phyloP scores from a whole-genome alignment of 495 filamentous ascomycete species.

The Bacidia rubella region DNA sequence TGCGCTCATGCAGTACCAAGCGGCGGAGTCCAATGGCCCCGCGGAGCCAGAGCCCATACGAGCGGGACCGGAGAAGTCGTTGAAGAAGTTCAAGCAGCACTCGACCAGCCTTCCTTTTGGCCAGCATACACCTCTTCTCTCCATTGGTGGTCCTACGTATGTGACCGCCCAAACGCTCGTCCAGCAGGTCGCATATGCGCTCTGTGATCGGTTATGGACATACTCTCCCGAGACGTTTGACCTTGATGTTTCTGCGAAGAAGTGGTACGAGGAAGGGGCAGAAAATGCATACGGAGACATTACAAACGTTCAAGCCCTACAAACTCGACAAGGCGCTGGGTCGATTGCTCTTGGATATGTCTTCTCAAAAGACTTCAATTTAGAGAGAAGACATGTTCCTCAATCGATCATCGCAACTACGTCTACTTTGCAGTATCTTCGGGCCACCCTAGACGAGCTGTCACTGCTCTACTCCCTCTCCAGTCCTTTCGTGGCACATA shows the following conservation, averaged over 20 bases:
- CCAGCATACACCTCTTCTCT: slow-evolving; percentile 38
- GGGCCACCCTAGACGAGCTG: slow-evolving; percentile 76
- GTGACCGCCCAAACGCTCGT: slow-evolving; percentile 80
- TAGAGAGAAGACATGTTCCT: slow-evolving; percentile 79
- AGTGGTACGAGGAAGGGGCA: slow-evolving; percentile 54
- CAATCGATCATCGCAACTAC: slow-evolving; percentile 82
- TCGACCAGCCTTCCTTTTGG: slow-evolving; percentile 52
- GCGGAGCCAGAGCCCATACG: slow-evolving; percentile 11
- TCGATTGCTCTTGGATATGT: slow-evolving; percentile 91
- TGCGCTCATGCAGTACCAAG: slow-evolving; percentile 16
- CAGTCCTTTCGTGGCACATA: slow-evolving; percentile 82
- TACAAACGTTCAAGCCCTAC: slow-evolving; percentile 63
- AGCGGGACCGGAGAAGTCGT: slow-evolving; percentile 11
- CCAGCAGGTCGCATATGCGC: slow-evolving; percentile 85
- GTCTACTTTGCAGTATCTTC: slow-evolving; percentile 65
- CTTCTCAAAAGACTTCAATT: slow-evolving; percentile 88
- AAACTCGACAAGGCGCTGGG: slow-evolving; percentile 80
- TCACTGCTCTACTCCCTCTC: slow-evolving; percentile 77
- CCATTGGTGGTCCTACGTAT: slow-evolving; percentile 81
- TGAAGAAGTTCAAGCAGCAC: slow-evolving; percentile 19
- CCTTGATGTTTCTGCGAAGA: slow-evolving; percentile 64
- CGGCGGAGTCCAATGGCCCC: slow-evolving; percentile 17
- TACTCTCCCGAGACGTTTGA: slow-evolving; percentile 91
- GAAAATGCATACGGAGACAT: slow-evolving; percentile 69
- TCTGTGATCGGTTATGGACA: slow-evolving; percentile 92